phyloP scores from a whole-genome alignment of 176 grass and related monocot genomes.

The Aegilops bicornis region DNA sequence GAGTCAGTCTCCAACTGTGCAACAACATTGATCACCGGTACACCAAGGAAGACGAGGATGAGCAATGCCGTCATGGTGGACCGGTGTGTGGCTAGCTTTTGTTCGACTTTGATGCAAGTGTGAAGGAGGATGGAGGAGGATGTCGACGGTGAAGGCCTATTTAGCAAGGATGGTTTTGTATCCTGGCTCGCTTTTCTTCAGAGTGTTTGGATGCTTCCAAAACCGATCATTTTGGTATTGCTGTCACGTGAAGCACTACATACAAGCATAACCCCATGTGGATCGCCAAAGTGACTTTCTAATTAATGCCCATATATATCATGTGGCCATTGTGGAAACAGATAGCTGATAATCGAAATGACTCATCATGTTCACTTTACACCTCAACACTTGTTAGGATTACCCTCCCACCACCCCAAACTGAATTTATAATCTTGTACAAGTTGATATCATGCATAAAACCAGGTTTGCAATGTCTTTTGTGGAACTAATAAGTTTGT shows the following conservation, averaged over 20 bases:
- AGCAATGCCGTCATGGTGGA: neutral
- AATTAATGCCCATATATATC: no score
- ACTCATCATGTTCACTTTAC: no score
- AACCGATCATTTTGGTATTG: neutral
- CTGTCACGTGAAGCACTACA: neutral
- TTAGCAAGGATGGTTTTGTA: neutral
- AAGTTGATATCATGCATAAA: no score
- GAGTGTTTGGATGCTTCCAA: neutral
- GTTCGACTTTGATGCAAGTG: neutral
- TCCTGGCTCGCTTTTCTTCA: neutral
- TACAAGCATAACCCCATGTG: neutral
- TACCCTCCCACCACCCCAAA: no score
- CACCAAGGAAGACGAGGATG: neutral
- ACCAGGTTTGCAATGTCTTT: no score
- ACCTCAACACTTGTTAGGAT: no score
- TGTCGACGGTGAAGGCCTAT: no score
- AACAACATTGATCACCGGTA: neutral
- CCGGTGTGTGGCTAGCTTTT: neutral
- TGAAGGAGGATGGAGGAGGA: neutral
- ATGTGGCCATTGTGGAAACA: neutral
- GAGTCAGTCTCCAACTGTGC: neutral
- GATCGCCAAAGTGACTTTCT: no score
- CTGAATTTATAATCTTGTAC: no score
- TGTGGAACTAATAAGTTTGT: no score
- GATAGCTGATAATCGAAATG: no score